A percentile compares a stretch with the other conserved stretches of the same genome.
Conservation (phyloP, 768 basidiomycete genomes). For the Exidia glandulosa region DNA sequence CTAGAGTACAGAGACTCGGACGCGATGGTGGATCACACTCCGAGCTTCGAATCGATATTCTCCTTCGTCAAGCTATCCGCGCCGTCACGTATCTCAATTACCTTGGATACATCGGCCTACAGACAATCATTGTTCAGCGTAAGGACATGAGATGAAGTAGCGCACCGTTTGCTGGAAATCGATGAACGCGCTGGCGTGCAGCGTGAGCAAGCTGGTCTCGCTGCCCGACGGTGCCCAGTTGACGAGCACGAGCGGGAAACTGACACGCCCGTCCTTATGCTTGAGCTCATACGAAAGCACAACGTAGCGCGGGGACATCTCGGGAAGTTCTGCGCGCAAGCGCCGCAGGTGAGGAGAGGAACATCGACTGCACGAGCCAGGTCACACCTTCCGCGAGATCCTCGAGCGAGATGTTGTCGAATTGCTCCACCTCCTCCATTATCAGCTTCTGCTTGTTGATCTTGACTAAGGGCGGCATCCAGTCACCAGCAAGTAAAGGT, state of each 20-base stretch:
- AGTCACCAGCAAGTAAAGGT: not conserved
- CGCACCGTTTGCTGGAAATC: slow-evolving; percentile 67
- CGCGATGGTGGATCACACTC: too few species aligned
- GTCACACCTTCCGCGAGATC: slow-evolving; percentile 75
- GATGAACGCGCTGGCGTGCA: slow-evolving; percentile 74
- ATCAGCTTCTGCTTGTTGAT: slow-evolving; percentile 73
- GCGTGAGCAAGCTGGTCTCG: slow-evolving; percentile 63
- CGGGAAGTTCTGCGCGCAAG: slow-evolving; percentile 59
- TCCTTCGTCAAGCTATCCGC: slow-evolving; percentile 71
- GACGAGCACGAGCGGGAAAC: slow-evolving; percentile 74
- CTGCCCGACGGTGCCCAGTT: slow-evolving; percentile 79
- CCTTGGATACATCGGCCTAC: slow-evolving; percentile 67
- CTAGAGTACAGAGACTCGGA: too few species aligned
- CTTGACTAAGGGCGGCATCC: slow-evolving; percentile 41
- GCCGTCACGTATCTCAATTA: slow-evolving; percentile 74
- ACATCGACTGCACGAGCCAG: not conserved
- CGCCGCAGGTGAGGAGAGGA: not conserved
- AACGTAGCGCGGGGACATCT: slow-evolving; percentile 78
- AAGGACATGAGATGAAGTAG: not conserved
- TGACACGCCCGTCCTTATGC: slow-evolving; percentile 72
- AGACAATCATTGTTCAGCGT: not conserved
- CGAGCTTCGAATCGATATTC: slow-evolving; percentile 50
- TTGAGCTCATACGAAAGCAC: slow-evolving; percentile 72
- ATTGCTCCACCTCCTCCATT: slow-evolving; percentile 78
- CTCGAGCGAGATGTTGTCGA: slow-evolving; percentile 63